phyloP scores from a whole-genome alignment of 768 basidiomycete species.

The Lentinula aciculospora region DNA sequence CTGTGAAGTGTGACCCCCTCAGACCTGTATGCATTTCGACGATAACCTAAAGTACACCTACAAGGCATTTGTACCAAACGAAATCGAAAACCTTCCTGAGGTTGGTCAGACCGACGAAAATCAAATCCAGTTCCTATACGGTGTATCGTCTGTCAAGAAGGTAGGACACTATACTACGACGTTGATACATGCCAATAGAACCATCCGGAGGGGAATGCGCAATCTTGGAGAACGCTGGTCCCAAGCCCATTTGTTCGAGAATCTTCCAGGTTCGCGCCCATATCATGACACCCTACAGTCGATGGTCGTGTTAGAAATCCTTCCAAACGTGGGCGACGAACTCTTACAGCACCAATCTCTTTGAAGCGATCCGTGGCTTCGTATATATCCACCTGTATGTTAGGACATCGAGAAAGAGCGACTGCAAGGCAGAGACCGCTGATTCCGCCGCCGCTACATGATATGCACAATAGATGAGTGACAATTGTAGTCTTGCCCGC shows the following conservation, averaged over 20 bases:
- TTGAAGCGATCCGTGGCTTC: slow-evolving; percentile 41
- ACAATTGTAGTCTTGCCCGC: too few relatives aligned
- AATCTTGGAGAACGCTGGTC: slow-evolving; percentile 23
- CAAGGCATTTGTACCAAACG: slow-evolving; percentile 36
- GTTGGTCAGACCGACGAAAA: slow-evolving; percentile 36
- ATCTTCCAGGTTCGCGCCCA: slow-evolving; percentile 42
- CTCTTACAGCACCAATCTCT: slow-evolving; percentile 40
- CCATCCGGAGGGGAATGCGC: slow-evolving; percentile 29
- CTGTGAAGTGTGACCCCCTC: slow-evolving; percentile 11
- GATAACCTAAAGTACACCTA: slow-evolving; percentile 10
- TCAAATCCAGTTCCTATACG: slow-evolving; percentile 37
- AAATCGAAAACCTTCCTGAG: slow-evolving; percentile 31
- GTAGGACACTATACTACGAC: not conserved
- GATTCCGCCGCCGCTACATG: slow-evolving; percentile 29
- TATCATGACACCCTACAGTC: slow-evolving; percentile 35
- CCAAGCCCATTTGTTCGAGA: slow-evolving; percentile 36
- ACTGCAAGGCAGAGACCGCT: slow-evolving; percentile 35
- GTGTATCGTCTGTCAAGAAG: not conserved
- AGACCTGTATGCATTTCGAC: not conserved
- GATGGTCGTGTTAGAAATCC: slow-evolving; percentile 20
- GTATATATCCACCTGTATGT: slow-evolving; percentile 37
- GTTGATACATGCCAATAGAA: slow-evolving; percentile 21
- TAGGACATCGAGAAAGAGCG: slow-evolving; percentile 29
- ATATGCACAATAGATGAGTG: not conserved
- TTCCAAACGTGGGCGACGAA: not conserved